A percentile compares a stretch with the other conserved stretches of the same genome.
These are phyloP conservation scores for Rhizoclosmatium sp. DNA, from an alignment of 192 early-diverging fungal genomes.

Conservation along the genomic window DNA sequence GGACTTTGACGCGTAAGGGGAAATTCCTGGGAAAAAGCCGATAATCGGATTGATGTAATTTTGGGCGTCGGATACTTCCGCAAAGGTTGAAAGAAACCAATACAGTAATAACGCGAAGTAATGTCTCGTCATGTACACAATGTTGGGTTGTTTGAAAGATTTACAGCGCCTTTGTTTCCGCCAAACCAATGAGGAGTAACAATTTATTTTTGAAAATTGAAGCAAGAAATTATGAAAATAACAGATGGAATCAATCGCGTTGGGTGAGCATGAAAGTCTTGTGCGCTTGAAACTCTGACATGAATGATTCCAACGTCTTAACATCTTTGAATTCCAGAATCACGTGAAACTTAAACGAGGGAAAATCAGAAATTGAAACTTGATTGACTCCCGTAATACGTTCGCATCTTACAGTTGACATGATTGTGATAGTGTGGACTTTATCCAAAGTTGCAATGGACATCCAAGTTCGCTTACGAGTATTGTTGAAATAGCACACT, in stretches of 20 bases:
- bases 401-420: neutral
- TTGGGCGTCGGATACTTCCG: no score
- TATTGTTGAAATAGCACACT: neutral
- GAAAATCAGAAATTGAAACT: neutral
- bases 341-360: neutral
- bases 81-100: no score
- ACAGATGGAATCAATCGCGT: neutral
- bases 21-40: neutral
- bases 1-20: neutral
- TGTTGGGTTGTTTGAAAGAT: no score
- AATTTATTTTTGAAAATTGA: no score
- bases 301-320: no score
- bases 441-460: neutral
- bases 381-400: neutral
- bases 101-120: no score
- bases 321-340: neutral
- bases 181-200: no score
- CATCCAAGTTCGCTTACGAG: constrained; percentile 4
- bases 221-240: neutral
- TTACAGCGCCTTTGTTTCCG: no score
- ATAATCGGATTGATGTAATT: no score
- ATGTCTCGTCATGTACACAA: no score
- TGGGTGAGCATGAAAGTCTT: neutral
- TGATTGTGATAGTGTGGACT: neutral
- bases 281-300: no score